A percentile compares a stretch with the other conserved stretches of the same genome.
Evolutionary conservation across 306 rosid genomes (phyloP).

Genomic region (Sphenostylis stenocarpa): DNA sequence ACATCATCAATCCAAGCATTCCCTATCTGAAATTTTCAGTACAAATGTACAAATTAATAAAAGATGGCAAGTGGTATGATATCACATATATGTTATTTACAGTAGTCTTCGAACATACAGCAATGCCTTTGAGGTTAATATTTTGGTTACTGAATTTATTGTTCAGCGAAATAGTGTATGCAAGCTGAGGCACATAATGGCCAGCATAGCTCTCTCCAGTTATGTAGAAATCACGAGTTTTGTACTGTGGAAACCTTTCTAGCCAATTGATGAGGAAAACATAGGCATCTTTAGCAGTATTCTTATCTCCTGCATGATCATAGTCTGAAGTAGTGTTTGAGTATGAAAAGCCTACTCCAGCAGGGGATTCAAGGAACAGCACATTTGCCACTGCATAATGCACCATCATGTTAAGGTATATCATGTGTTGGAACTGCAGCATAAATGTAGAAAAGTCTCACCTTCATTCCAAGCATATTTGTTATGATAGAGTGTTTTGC

Average conservation of each 20-base stretch:
- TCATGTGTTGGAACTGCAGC: background rate
- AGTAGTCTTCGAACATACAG: slow-evolving; percentile 31
- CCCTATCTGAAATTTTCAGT: slow-evolving; percentile 48
- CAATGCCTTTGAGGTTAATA: slow-evolving; percentile 61
- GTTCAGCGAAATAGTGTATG: slow-evolving; percentile 37
- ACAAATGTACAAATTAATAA: background rate
- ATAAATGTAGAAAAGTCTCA: background rate
- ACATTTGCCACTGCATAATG: slow-evolving; percentile 57
- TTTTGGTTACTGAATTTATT: slow-evolving; percentile 29
- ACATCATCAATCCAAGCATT: slow-evolving; percentile 58
- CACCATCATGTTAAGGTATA: background rate
- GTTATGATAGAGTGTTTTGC: slow-evolving; percentile 45
- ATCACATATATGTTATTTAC: background rate
- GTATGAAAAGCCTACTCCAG: slow-evolving; percentile 68
- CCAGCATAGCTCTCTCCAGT: slow-evolving; percentile 73
- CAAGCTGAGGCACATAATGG: slow-evolving; percentile 62
- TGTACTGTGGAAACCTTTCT: slow-evolving; percentile 64
- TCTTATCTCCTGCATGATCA: slow-evolving; percentile 39
- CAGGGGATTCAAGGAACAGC: too few species aligned
- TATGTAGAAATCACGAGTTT: slow-evolving; percentile 48
- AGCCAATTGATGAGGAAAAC: slow-evolving; percentile 60
- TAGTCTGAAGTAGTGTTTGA: slow-evolving; percentile 50
- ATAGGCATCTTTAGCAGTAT: slow-evolving; percentile 52
- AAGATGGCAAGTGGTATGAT: background rate
- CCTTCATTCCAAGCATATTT: slow-evolving; percentile 52